Percentiles rank a stretch among this genome's conserved stretches.
phyloP scores from a whole-genome alignment of 1,284 basidiomycete genomes.

The Sanghuangporus weigelae region DNA sequence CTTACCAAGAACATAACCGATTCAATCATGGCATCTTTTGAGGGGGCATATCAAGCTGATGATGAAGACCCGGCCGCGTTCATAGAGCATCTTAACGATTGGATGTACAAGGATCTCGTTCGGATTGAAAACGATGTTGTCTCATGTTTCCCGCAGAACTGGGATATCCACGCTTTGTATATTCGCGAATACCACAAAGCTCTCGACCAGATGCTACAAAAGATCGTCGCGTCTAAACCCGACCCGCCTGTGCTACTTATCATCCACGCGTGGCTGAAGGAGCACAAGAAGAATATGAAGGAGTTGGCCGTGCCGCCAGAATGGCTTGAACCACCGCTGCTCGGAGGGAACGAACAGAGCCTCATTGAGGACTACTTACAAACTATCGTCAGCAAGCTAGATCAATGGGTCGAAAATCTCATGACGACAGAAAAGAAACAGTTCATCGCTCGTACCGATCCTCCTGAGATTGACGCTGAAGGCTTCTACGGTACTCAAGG shows the following conservation, averaged over 20 bases:
- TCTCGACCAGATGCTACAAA: slow-evolving; percentile 74
- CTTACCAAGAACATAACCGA: slow-evolving; percentile 78
- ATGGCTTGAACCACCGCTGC: slow-evolving; percentile 80
- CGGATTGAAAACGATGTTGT: slow-evolving; percentile 85
- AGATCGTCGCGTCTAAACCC: slow-evolving; percentile 70
- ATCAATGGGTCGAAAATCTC: slow-evolving; percentile 94
- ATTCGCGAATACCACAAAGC: slow-evolving; percentile 91
- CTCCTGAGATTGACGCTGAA: slow-evolving; percentile 86
- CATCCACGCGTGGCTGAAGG: slow-evolving; percentile 91
- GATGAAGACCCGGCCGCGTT: slow-evolving; percentile 67
- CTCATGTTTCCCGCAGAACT: slow-evolving; percentile 89
- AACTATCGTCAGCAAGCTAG: slow-evolving; percentile 91
- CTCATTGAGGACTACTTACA: slow-evolving; percentile 96
- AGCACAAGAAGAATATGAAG: slow-evolving; percentile 94
- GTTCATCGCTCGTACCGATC: slow-evolving; percentile 78
- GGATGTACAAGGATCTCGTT: slow-evolving; percentile 95
- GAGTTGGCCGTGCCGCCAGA: slow-evolving; percentile 82
- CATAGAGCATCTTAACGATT: slow-evolving; percentile 69
- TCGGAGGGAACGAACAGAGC: slow-evolving; percentile 90
- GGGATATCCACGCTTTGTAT: slow-evolving; percentile 81
- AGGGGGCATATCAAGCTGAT: slow-evolving; percentile 60
- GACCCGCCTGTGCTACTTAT: slow-evolving; percentile 85
- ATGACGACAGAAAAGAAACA: slow-evolving; percentile 89
- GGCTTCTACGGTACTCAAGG: slow-evolving; percentile 91
- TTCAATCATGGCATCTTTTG: slow-evolving; percentile 73